Conservation (phyloP, 257 asterid species). For the Lavandula angustifolia region DNA sequence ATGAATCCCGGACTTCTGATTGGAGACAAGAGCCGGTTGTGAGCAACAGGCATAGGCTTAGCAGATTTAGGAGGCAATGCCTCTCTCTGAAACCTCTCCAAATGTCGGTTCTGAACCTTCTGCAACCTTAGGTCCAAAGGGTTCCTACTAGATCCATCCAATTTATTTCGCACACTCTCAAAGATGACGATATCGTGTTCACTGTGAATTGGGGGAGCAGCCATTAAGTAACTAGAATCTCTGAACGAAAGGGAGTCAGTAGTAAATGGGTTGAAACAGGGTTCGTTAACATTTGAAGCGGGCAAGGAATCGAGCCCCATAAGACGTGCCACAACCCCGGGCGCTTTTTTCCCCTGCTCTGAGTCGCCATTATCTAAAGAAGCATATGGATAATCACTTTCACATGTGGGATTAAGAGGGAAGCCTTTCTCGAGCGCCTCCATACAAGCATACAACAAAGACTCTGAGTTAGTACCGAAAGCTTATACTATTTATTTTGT, state of each 20-base stretch:
- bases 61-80: constrained; percentile 83
- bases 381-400: constrained; percentile 50
- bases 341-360: constrained; percentile 60
- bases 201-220: constrained; percentile 44
- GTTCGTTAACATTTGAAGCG: constrained; percentile 53
- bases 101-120: constrained; percentile 62
- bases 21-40: constrained; percentile 78
- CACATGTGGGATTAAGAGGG: constrained; percentile 41
- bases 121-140: constrained; percentile 71
- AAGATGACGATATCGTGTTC: constrained; percentile 78
- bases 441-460: constrained; percentile 29
- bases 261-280: constrained; percentile 41
- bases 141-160: constrained; percentile 69
- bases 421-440: constrained; percentile 62
- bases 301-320: constrained; percentile 98
- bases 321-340: constrained; percentile 98
- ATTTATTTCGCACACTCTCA: constrained; percentile 74
- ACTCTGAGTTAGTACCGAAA: constrained; percentile 19
- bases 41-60: constrained; percentile 72
- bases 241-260: constrained; percentile 60
- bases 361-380: constrained; percentile 63
- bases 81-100: constrained; percentile 87
- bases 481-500: constrained; percentile 19
- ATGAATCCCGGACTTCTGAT: constrained; percentile 89
- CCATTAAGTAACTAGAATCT: constrained; percentile 54